These are phyloP conservation scores for Polytrichum commune DNA, from an alignment of 225 moss, liverwort and hornwort genomes.

Conservation along the genomic window DNA sequence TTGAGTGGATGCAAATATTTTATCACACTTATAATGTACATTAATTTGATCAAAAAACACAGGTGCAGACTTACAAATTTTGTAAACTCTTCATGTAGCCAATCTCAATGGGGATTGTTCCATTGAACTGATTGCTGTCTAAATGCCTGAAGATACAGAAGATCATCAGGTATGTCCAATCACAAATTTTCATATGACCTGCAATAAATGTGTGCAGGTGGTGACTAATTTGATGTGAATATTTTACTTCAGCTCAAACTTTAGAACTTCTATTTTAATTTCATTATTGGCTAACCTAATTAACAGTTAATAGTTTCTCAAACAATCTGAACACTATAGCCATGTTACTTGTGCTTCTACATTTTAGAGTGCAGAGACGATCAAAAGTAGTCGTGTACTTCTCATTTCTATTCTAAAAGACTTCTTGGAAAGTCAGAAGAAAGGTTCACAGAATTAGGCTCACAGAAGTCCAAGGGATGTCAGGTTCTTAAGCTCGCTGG, in stretches of 20 bases:
- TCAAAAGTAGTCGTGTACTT: too few relatives aligned
- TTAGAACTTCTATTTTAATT: background rate
- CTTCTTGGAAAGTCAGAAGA: background rate
- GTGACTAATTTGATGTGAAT: background rate
- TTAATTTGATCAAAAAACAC: too few relatives aligned
- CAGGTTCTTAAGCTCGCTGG: slow-evolving; percentile 17
- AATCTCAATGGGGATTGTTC: slow-evolving; percentile 20
- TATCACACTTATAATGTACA: too few relatives aligned
- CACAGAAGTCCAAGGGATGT: slow-evolving; percentile 20
- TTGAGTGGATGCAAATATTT: too few relatives aligned
- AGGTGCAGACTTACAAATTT: slow-evolving; percentile 9
- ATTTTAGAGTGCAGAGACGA: too few relatives aligned
- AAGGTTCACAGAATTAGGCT: slow-evolving; percentile 1
- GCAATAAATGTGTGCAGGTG: background rate
- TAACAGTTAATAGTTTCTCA: too few relatives aligned
- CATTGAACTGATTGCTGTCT: slow-evolving; percentile 23
- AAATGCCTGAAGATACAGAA: slow-evolving; percentile 15
- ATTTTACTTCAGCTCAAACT: background rate
- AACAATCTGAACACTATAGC: too few relatives aligned
- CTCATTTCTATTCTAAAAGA: background rate
- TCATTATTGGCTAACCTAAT: background rate
- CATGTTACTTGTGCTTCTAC: too few relatives aligned
- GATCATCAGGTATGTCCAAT: background rate
- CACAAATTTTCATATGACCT: background rate
- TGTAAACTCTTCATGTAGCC: slow-evolving; percentile 14